These are phyloP conservation scores for Heritiera fomes DNA, from an alignment of 345 rosid species.

Conservation along the genomic window DNA sequence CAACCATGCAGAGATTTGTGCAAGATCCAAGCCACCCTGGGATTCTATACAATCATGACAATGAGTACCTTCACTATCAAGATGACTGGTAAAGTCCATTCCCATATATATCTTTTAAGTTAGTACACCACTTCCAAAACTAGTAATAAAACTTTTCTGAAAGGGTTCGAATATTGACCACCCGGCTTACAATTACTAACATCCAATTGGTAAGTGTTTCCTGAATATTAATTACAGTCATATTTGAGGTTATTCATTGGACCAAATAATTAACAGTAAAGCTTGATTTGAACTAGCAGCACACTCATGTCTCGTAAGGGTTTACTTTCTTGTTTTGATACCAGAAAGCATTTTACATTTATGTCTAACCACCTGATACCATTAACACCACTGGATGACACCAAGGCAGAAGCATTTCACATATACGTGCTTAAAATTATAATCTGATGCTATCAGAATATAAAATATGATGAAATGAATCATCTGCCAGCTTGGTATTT, in stretches of 20 bases:
- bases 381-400: neutral
- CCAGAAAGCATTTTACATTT: neutral
- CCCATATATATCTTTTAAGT: neutral
- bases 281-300: neutral
- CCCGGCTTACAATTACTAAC: neutral
- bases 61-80: constrained; percentile 93
- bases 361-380: neutral
- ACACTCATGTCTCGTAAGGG: neutral
- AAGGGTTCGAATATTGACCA: neutral
- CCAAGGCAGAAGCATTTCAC: constrained; percentile 5
- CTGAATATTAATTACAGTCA: neutral
- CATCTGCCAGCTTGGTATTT: neutral
- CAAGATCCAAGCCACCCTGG: constrained; percentile 81
- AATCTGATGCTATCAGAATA: neutral
- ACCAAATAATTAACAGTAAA: neutral
- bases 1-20: constrained; percentile 62
- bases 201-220: neutral
- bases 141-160: neutral
- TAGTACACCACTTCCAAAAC: constrained; percentile 19
- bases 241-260: neutral
- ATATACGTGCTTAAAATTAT: neutral
- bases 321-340: neutral
- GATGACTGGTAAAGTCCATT: constrained; percentile 74
- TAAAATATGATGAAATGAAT: neutral
- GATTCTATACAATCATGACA: constrained; percentile 78